Evolutionary conservation across 2,329 filamentous ascomycete species (phyloP), one percentile per base, ranked within the genome.

Genomic region (Aspergillus cejpii): DNA sequence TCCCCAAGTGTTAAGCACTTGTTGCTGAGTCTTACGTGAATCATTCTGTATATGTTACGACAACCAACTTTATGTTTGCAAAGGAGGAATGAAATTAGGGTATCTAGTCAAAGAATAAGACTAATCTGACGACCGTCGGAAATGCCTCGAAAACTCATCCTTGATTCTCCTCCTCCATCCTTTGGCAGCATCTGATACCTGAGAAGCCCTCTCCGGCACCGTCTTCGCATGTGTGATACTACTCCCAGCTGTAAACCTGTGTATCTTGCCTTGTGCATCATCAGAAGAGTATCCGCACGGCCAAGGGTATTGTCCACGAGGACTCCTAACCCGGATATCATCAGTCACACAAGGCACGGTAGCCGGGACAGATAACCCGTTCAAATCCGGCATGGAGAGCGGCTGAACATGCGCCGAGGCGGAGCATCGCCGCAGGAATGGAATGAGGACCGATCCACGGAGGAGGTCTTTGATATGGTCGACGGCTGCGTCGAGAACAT

Each of bases 371-470:
- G 27, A 21, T 5, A 36, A 17, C 2, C 11, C 31, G 5, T 34
- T 43, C 17, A 43, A n/a, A 19, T 21, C 36, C 3, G 40, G 40
- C 15, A 43, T 34, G 2, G 40, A 43, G 12, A 43, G 27, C 14
- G 40, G 40, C 23, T 43, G 40, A 2, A 43, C 31, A 26, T 26
- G 40, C 11, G 40, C 12, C 7, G 40, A 36, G 10, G 29, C 31
- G 8, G 40, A 43, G 11, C 28, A 43, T 24, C 23, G 10, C 6
- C 40, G 40, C 19, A 43, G 31, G 33, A 29, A 43, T 6, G 40
- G 40, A 11, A 43, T 43, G 6, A 43, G 23, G 15, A 43, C 36
- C 2, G 40, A 43, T 3, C 36, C 40, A 3, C 40, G 40, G n/a
- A 43, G 40, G n/a, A 43, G 31, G 14, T 43, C 40, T n/a, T 37